These are phyloP conservation scores for Fusarium subglutinans DNA, from an alignment of 2,329 filamentous ascomycete species.

Conservation along the genomic window DNA sequence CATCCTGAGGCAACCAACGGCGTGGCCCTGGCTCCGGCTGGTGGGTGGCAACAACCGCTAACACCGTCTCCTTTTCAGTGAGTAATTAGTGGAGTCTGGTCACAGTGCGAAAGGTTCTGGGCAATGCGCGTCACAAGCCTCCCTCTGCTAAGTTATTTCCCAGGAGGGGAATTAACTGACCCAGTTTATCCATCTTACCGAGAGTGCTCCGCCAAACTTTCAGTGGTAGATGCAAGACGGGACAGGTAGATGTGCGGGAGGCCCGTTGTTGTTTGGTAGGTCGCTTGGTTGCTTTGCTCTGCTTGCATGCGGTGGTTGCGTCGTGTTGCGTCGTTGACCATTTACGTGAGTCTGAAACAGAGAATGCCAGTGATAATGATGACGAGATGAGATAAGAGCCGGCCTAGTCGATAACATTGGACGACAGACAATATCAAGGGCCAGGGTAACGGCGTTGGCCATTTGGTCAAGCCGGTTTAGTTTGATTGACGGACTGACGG, in stretches of 20 bases:
- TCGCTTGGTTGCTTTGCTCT: background rate
- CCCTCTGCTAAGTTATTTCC: constrained; percentile 16
- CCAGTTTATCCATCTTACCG: constrained; percentile 42
- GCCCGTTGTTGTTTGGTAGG: constrained; percentile 10
- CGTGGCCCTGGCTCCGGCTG: constrained; percentile 28
- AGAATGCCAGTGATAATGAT: constrained; percentile 30
- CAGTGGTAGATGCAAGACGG: constrained; percentile 16
- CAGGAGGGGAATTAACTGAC: constrained; percentile 29
- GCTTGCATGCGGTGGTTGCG: constrained; percentile 7
- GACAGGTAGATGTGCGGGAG: constrained; percentile 12
- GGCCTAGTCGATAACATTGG: constrained; percentile 7
- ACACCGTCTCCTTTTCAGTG: constrained; percentile 38
- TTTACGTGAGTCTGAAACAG: constrained; percentile 30
- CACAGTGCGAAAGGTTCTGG: constrained; percentile 12
- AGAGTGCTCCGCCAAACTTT: constrained; percentile 38
- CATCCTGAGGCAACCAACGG: constrained; percentile 44
- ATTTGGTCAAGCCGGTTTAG: constrained; percentile 22
- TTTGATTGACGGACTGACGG: constrained; percentile 33
- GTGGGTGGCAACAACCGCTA: constrained; percentile 40
- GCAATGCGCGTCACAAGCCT: constrained; percentile 30
- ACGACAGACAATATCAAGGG: constrained; percentile 23
- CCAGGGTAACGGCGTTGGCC: constrained; percentile 30
- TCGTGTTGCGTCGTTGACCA: constrained; percentile 16
- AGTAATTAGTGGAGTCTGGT: constrained; percentile 31
- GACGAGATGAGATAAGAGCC: constrained; percentile 38